A percentile compares a stretch with the other conserved stretches of the same genome.
These are phyloP conservation scores for Polyplosphaeria fusca DNA, from an alignment of 495 filamentous ascomycete genomes.

Conservation along the genomic window DNA sequence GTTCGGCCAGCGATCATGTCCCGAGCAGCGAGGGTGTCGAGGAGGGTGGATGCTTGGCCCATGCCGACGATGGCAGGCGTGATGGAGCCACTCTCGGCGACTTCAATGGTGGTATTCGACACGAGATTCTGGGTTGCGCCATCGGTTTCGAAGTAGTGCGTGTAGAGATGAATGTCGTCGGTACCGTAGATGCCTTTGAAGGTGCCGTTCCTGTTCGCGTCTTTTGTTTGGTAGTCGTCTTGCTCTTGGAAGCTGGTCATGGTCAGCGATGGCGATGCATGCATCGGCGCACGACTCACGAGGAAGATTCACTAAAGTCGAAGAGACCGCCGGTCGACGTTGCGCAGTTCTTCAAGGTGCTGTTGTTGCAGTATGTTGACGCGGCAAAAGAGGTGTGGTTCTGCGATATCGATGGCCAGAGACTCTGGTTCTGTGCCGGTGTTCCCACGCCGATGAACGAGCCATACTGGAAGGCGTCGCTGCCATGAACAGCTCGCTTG, in stretches of 20 bases:
- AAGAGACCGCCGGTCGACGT: conserved; percentile 33
- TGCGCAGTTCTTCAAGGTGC: conserved; percentile 30
- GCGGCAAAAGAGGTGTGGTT: conserved; percentile 36
- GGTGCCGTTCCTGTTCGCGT: conserved; percentile 15
- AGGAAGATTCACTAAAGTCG: conserved; percentile 15
- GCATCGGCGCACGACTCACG: no score
- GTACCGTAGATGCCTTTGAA: conserved; percentile 23
- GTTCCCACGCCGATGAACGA: conserved; percentile 38
- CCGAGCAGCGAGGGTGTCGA: conserved; percentile 23
- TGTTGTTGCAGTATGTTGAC: conserved; percentile 33
- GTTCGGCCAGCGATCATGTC: conserved; percentile 36
- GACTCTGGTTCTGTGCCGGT: conserved; percentile 40
- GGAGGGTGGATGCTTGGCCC: conserved; percentile 34
- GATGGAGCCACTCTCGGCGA: conserved; percentile 23
- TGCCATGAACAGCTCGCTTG: conserved; percentile 33
- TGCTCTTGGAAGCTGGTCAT: conserved; percentile 17
- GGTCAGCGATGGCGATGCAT: no score
- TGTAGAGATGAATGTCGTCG: conserved; percentile 37
- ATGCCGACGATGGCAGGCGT: conserved; percentile 35
- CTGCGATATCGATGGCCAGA: conserved; percentile 37
- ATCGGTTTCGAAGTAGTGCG: conserved; percentile 39
- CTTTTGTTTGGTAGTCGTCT: conserved; percentile 22
- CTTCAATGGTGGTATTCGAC: conserved; percentile 29
- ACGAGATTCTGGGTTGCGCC: conserved; percentile 32
- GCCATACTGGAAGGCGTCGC: conserved; percentile 36